phyloP scores from a whole-genome alignment of 106 monocot species.

The Dendrobium catenatum region DNA sequence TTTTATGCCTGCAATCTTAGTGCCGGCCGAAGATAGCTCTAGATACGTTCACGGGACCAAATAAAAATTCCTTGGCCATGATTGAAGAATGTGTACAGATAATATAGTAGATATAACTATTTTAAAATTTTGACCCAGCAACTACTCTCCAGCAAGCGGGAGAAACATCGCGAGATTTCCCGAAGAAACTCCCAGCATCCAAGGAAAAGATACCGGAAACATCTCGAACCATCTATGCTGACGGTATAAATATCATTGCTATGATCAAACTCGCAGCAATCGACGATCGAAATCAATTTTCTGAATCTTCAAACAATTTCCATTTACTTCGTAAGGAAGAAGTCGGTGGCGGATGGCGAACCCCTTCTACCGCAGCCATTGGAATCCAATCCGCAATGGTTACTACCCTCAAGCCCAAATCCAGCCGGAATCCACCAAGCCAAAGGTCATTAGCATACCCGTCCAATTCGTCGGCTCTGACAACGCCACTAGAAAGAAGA shows the following conservation, averaged over 20 bases:
- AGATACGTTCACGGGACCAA: no score
- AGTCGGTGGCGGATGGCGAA: neutral
- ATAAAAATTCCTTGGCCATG: no score
- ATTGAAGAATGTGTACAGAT: no score
- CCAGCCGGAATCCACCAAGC: conserved; percentile 10
- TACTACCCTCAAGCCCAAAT: neutral
- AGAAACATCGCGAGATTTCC: neutral
- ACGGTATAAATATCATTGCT: neutral
- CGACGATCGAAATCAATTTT: no score
- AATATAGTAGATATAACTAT: no score
- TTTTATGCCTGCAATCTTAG: no score
- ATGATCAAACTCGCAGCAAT: neutral
- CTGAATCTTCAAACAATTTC: neutral
- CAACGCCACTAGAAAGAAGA: neutral
- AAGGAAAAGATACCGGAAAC: neutral
- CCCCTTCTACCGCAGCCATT: neutral
- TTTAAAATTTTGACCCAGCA: no score
- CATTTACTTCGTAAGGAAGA: neutral
- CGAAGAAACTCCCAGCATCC: neutral
- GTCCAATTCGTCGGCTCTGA: conserved; percentile 43
- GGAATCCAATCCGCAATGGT: conserved; percentile 9
- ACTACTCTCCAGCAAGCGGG: neutral
- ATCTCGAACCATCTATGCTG: conserved; percentile 1
- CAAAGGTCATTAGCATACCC: conserved; percentile 45
- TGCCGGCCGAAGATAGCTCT: no score